Conservation (phyloP, 257 asterid species). For the Capsicum pubescens region DNA sequence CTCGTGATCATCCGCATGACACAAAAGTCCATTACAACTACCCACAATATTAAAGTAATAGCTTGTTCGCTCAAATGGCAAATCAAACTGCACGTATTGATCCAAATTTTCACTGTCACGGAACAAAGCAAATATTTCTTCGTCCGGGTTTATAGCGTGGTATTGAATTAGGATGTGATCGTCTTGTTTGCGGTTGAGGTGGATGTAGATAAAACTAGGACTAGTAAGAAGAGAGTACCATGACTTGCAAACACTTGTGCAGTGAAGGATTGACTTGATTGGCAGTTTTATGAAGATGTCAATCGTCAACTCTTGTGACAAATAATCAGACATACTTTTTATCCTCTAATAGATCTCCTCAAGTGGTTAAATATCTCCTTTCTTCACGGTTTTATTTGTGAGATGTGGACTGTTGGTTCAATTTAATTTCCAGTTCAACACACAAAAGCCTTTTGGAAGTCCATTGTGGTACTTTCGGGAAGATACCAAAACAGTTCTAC, state of each 20-base stretch:
- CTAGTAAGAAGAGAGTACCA: constrained; percentile 23
- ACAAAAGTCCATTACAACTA: neutral
- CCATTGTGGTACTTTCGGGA: neutral
- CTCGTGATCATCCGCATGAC: neutral
- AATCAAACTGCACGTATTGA: neutral
- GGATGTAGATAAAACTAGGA: constrained; percentile 4
- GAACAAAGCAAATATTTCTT: neutral
- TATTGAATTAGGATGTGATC: neutral
- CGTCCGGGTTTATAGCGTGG: neutral
- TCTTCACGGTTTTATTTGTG: neutral
- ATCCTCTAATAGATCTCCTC: neutral
- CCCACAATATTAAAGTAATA: neutral
- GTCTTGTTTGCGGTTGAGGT: neutral
- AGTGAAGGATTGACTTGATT: constrained; percentile 13
- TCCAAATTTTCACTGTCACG: neutral
- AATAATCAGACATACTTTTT: neutral
- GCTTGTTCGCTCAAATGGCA: neutral
- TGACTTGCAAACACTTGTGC: constrained; percentile 30
- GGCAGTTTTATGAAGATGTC: constrained; percentile 27
- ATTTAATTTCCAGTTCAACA: neutral
- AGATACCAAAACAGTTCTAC: neutral
- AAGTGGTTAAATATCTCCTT: neutral
- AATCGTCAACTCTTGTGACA: constrained; percentile 32
- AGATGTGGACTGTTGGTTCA: constrained; percentile 22
- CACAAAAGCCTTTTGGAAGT: neutral